Base-by-base conservation (phyloP, 441 rosid species). In the Viola pubescens region DNA sequence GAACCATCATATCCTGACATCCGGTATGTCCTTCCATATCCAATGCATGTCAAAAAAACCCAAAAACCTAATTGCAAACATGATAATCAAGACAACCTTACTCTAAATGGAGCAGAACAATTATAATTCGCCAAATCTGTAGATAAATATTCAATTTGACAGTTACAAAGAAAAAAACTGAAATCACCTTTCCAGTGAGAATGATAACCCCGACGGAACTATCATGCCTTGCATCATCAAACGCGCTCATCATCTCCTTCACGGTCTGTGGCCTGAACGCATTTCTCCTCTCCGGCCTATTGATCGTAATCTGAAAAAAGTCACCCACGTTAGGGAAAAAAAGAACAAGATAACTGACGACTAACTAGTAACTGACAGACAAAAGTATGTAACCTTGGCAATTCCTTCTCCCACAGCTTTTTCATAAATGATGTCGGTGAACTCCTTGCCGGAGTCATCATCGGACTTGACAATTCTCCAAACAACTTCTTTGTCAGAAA, bases 171-270 rank as follows among this genome's bases (percentile, higher is more conserved):
- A 14, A 14, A 39, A 38, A 6, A 45, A 59, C 12, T 11, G 38
- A 39, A 39, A 19, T 3, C 71, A 88, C 98, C 89, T 85, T 82
- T 34, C 98, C 98, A 0, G 98, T 82, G 50, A 91, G 82, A 73
- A 91, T 80, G 65, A 91, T 75, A 59, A 89, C 95, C 59, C 96
- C 98, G 4, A 85, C 45, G 3, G 91, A 82, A 68, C 77, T 64
- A 52, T 87, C 98, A 38, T 87, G 85, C 63, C 96, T 91, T 5
- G 98, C 94, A 67, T 91, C 94, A 39, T 73, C 59, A 72, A 91
- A 87, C 13, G 96, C 89, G 0, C 82, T 75, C 65, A 81, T 83
- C 68, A 89, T 75, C 82, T 85, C 95, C 79, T 87, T 89, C 50
- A 85, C 53, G 9, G 98, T 89, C 62, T 54, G 84, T 6, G 96